Base-by-base conservation (phyloP, 2,329 filamentous ascomycete genomes). In the Achaetomium macrosporum region DNA sequence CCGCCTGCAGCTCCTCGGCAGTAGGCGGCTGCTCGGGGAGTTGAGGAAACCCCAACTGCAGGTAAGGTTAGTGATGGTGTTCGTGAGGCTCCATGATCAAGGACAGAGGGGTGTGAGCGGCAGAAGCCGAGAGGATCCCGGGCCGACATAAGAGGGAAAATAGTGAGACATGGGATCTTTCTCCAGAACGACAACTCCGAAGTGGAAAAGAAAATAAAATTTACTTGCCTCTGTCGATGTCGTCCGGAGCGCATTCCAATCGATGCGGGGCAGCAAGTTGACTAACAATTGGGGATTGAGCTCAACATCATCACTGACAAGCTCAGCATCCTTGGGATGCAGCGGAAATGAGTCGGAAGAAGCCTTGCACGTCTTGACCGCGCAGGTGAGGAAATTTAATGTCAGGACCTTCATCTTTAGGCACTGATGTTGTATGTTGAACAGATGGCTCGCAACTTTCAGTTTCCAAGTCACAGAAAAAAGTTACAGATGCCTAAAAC, bases 311-410 rank as follows among this genome's bases (percentile, higher is more conserved):
- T 88, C 80, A 64, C 90, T 84, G 61, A 91, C 90, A 20, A 99
- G 84, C 69, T 96, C 90, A 48, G 89, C 91, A 64, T 97, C 90
- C 64, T 86, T 86, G 51, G 93, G 92, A 69, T 97, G 93, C 15
- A 99, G 79, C 2, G 93, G 93, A 66, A 95, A 97, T 20, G 90
- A 89, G 48, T 80, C 74, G 6, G 85, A 76, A 31, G 85, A 84
- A 53, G 83, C 81, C 73, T 95, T 96, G 85, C 93, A 99, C 52
- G 87, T 78, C 77, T 96, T 97, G 68, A 95, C 87, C 57, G 93
- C 92, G 77, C 93, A 99, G 64, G 90, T 93, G 60, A 97, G 77
- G 72, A 99, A 99, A 73, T 97, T 97, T 65, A 95, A 85, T 56
- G 90, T 96, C 48, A 97, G 82, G 58, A 97, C 77, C 72, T 97